Evolutionary conservation across 2,329 filamentous ascomycete genomes (phyloP).

Genomic region (Purpureocillium lavendulum): DNA sequence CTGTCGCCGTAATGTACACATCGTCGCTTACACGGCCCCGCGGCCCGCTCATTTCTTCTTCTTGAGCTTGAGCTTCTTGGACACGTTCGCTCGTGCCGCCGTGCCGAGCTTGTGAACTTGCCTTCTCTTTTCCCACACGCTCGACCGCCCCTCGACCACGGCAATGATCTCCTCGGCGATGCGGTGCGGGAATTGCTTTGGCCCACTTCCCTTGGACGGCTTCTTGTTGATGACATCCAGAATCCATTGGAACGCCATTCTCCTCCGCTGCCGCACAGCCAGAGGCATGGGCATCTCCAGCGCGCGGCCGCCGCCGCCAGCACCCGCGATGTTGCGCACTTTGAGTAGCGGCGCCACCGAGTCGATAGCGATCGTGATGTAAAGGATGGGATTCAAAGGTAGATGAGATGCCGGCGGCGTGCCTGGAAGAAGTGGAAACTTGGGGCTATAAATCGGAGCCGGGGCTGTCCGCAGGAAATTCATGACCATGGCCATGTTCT

Average conservation of each 20-base stretch:
- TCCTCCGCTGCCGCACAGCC: constrained; percentile 62
- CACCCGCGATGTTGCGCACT: constrained; percentile 66
- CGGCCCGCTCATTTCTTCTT: constrained; percentile 21
- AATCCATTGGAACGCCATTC: constrained; percentile 82
- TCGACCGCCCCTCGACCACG: constrained; percentile 78
- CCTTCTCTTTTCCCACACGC: constrained; percentile 75
- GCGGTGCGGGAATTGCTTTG: constrained; percentile 63
- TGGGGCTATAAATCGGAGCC: constrained; percentile 65
- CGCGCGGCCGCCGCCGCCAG: constrained; percentile 76
- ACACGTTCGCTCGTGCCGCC: constrained; percentile 65
- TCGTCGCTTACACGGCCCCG: too few species aligned
- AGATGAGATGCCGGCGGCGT: constrained; percentile 70
- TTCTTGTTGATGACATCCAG: constrained; percentile 74
- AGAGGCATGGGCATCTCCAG: constrained; percentile 79
- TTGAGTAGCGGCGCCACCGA: constrained; percentile 83
- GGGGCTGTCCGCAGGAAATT: constrained; percentile 77
- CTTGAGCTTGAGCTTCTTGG: constrained; percentile 25
- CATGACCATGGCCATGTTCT: constrained; percentile 83
- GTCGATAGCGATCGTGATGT: constrained; percentile 85
- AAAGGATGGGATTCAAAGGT: constrained; percentile 80
- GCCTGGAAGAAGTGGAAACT: constrained; percentile 65
- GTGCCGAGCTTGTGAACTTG: constrained; percentile 75
- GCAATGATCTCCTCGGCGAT: constrained; percentile 81
- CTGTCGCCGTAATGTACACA: too few species aligned
- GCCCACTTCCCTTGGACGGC: constrained; percentile 62